Evolutionary conservation across 2,329 filamentous ascomycete species (phyloP), one percentile per base, ranked within the genome.

Genomic region (Ceratocystis colombiana): DNA sequence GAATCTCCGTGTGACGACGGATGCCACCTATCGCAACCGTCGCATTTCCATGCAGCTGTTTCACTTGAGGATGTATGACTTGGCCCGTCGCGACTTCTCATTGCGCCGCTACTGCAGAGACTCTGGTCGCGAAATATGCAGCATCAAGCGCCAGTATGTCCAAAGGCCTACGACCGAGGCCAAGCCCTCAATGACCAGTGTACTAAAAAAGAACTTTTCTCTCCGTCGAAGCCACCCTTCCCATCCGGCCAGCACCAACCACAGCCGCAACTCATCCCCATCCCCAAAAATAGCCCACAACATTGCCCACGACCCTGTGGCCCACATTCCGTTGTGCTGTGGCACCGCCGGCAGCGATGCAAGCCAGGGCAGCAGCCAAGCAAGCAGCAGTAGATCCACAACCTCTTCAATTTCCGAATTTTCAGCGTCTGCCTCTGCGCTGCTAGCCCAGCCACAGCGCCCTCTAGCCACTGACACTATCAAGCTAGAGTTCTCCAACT

Each of bases 401-500:
- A 50, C 64, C n/a, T 68, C 68, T 22, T 66, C 67, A 1, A 17
- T 65, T n/a, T 65, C 46, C 1, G 28, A 33, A 22, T 41, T 57
- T 28, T 64, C 65, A 30, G 57, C 50, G n/a, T 41, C 62, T 66
- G 70, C 66, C 70, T 71, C 55, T 66, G 68, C 45, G 62, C 72
- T 64, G n/a, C 63, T 62, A 22, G 67, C 62, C 64, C 68, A 41
- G 67, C 70, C 69, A 64, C 77, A 76, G 50, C 71, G 71, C 53
- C 72, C 76, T 64, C 72, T 79, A 57, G 84, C 89, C 20, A 89
- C 87, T 67, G 90, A 96, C 74, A 87, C 83, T 45, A 88, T 93
- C 74, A 89, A 91, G 76, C 82, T 99, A 44, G 93, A 97, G 74
- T 99, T 96, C 74, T 95, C 90, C 70, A 99, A 97, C 77, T 99